These are phyloP conservation scores for Cladosporium cucumerinum DNA, from an alignment of 2,329 filamentous ascomycete genomes.

Conservation along the genomic window DNA sequence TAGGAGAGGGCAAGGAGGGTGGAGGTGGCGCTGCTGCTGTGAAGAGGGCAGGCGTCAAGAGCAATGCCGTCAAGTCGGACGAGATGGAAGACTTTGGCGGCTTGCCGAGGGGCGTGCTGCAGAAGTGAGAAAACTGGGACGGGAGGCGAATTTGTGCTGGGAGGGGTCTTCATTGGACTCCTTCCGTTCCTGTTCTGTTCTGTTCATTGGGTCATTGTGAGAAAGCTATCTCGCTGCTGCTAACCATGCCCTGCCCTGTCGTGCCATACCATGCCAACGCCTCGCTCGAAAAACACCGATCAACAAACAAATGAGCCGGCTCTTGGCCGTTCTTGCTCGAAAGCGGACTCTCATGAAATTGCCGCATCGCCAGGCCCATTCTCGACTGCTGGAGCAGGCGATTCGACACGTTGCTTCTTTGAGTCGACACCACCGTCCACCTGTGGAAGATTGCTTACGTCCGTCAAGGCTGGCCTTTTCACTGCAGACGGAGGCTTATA, in stretches of 20 bases:
- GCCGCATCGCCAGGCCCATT: not conserved
- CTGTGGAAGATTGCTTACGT: slow-evolving; percentile 45
- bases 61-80: slow-evolving; percentile 21
- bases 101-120: slow-evolving; percentile 18
- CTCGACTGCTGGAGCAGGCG: slow-evolving; percentile 11
- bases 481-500: slow-evolving; percentile 45
- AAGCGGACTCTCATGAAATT: slow-evolving; percentile 10
- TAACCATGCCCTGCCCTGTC: not conserved
- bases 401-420: slow-evolving; percentile 42
- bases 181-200: not conserved
- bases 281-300: slow-evolving; percentile 8
- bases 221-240: slow-evolving; percentile 4
- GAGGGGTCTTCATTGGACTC: not conserved
- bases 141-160: not conserved
- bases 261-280: slow-evolving; percentile 10
- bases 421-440: slow-evolving; percentile 37
- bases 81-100: slow-evolving; percentile 40
- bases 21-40: slow-evolving; percentile 15
- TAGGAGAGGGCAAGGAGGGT: slow-evolving; percentile 48
- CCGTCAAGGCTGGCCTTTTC: slow-evolving; percentile 40
- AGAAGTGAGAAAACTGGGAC: slow-evolving; percentile 1
- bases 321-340: not conserved
- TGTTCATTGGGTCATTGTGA: not conserved
- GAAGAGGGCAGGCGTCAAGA: slow-evolving; percentile 27
- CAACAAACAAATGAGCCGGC: not conserved